A percentile compares a stretch with the other conserved stretches of the same genome.
Conservation (phyloP, 225 moss, liverwort and hornwort species). For the Pseudisothecium myosuroides region DNA sequence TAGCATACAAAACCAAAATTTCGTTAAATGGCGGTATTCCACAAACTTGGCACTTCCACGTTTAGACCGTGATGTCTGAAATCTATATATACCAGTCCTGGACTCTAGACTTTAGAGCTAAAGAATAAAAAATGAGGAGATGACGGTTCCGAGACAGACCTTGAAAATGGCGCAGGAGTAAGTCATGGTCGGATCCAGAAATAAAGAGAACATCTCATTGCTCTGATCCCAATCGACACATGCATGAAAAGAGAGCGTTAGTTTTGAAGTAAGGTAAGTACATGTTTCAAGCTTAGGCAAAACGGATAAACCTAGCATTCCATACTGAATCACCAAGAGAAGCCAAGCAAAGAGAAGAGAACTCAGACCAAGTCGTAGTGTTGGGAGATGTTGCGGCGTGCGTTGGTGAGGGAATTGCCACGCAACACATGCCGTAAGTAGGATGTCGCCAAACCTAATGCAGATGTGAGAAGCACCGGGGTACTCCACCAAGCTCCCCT, state of each 20-base stretch:
- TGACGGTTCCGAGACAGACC: constrained; percentile 5
- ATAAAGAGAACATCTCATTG: constrained; percentile 48
- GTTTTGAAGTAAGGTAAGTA: background rate
- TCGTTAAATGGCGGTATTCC: no score
- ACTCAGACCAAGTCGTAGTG: constrained; percentile 74
- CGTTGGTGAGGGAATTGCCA: constrained; percentile 63
- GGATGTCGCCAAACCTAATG: constrained; percentile 50
- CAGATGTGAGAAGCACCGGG: constrained; percentile 59
- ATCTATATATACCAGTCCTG: no score
- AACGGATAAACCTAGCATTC: background rate
- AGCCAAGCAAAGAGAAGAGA: background rate
- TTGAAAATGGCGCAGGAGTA: constrained; percentile 91
- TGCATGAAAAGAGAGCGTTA: background rate
- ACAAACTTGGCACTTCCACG: no score
- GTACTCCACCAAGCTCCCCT: constrained; percentile 27
- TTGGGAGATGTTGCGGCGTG: constrained; percentile 77
- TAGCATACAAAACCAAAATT: background rate
- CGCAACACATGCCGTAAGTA: constrained; percentile 65
- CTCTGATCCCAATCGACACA: constrained; percentile 34
- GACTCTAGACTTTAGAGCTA: background rate
- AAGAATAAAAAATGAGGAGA: background rate
- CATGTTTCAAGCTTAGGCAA: background rate
- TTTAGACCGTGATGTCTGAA: no score
- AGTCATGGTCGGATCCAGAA: constrained; percentile 86
- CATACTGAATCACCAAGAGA: background rate